Percentiles rank a stretch among this genome's conserved stretches.
These are phyloP conservation scores for Solanum stenotomum DNA, from an alignment of 257 asterid genomes.

Conservation along the genomic window DNA sequence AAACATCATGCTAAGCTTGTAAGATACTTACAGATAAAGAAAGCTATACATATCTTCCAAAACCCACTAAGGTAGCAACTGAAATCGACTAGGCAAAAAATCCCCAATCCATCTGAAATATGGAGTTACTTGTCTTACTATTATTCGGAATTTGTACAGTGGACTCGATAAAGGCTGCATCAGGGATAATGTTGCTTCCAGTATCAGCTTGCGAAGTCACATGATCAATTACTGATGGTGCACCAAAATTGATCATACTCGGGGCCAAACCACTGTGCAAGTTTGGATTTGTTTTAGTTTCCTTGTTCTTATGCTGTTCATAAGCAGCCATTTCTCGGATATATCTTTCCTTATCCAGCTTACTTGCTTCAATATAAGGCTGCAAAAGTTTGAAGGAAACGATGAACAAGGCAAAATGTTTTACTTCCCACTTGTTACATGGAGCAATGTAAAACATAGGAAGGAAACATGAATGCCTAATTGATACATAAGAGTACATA, in stretches of 20 bases:
- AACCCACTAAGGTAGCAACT: neutral
- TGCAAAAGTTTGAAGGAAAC: slow-evolving; percentile 10
- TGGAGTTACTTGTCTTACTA: slow-evolving; percentile 27
- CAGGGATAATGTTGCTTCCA: slow-evolving; percentile 11
- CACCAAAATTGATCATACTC: slow-evolving; percentile 19
- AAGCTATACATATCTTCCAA: neutral
- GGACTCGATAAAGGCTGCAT: slow-evolving; percentile 25
- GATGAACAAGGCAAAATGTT: neutral
- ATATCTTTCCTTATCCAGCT: slow-evolving; percentile 57
- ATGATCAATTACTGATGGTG: slow-evolving; percentile 14
- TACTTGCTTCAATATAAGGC: slow-evolving; percentile 59
- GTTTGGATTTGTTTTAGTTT: neutral
- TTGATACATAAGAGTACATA: neutral
- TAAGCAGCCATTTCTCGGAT: slow-evolving; percentile 33
- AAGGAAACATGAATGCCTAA: neutral
- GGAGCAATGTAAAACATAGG: neutral
- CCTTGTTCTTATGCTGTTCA: slow-evolving; percentile 6
- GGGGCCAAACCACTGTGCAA: slow-evolving; percentile 3
- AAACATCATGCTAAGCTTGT: neutral
- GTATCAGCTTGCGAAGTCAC: slow-evolving; percentile 23
- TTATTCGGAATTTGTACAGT: slow-evolving; percentile 34
- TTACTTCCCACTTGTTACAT: neutral
- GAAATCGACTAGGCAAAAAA: neutral
- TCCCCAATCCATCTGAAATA: slow-evolving; percentile 39
- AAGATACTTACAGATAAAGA: neutral